A percentile compares a stretch with the other conserved stretches of the same genome.
phyloP scores from a whole-genome alignment of 129 eudicot species.

The Lactuca sativa region DNA sequence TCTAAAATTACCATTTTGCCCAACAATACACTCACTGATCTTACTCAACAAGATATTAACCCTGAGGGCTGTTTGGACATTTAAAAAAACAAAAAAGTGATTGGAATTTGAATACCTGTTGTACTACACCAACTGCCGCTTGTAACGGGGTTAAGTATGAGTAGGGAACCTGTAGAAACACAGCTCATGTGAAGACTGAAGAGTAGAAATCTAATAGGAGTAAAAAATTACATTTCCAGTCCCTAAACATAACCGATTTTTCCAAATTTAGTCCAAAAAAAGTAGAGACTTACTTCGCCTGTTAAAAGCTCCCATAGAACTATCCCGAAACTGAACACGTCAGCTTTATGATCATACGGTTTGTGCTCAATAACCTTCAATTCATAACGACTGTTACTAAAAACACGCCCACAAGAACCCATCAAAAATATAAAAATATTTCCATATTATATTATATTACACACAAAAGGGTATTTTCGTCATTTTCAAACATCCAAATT shows the following conservation, averaged over 20 bases:
- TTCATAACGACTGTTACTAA: constrained; percentile 36
- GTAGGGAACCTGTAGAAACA: constrained; percentile 48
- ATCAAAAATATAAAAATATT: neutral
- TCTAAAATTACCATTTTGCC: neutral
- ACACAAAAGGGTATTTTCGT: neutral
- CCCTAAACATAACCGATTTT: too few species aligned
- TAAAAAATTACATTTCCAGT: too few species aligned
- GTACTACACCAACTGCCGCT: constrained; percentile 75
- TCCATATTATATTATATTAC: too few species aligned
- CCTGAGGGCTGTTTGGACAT: neutral
- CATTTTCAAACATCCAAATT: neutral
- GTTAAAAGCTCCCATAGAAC: constrained; percentile 85
- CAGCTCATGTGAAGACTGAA: constrained; percentile 9
- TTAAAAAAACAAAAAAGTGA: neutral
- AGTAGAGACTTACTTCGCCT: constrained; percentile 53
- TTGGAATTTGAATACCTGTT: constrained; percentile 36
- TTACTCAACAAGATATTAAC: neutral
- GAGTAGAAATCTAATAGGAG: neutral
- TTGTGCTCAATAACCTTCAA: constrained; percentile 80
- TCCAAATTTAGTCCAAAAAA: too few species aligned
- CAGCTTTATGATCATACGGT: constrained; percentile 84
- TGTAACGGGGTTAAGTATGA: constrained; percentile 59
- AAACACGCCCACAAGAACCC: constrained; percentile 29
- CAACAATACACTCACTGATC: neutral
- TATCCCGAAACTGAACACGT: constrained; percentile 74